These are phyloP conservation scores for Thelephora terrestris DNA, from an alignment of 1,284 basidiomycete species.

Conservation along the genomic window DNA sequence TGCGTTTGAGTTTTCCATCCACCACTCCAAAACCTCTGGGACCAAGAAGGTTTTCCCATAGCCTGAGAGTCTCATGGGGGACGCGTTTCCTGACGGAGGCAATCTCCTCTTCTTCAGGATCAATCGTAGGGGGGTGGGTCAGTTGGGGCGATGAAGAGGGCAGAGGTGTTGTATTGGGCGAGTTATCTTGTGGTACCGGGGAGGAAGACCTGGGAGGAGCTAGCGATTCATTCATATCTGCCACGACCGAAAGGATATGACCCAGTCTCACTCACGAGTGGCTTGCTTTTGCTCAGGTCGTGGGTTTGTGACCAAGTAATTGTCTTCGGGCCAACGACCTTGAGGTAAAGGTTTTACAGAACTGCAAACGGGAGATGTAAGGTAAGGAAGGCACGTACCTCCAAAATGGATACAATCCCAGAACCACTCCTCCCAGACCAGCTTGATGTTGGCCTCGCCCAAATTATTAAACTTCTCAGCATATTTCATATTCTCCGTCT, in stretches of 20 bases:
- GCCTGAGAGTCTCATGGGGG: conserved; percentile 46
- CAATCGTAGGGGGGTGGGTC: conserved; percentile 10
- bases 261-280: conserved; percentile 18
- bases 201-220: conserved; percentile 4
- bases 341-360: background rate
- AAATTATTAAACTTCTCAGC: conserved; percentile 56
- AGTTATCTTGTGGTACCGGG: conserved; percentile 4
- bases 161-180: background rate
- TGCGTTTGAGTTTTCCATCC: conserved; percentile 43
- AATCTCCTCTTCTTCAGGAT: conserved; percentile 35
- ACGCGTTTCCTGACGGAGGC: conserved; percentile 39
- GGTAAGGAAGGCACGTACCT: conserved; percentile 28
- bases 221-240: background rate
- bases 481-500: conserved; percentile 62
- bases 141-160: background rate
- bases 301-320: conserved; percentile 49
- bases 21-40: conserved; percentile 52
- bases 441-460: conserved; percentile 53
- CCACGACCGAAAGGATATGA: background rate
- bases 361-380: conserved; percentile 1
- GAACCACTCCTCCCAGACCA: conserved; percentile 84
- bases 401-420: conserved; percentile 68
- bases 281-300: conserved; percentile 40
- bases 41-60: conserved; percentile 59
- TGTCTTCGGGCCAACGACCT: conserved; percentile 41